Conservation (phyloP, 148 eudicot species). For the Cornus kousa region DNA sequence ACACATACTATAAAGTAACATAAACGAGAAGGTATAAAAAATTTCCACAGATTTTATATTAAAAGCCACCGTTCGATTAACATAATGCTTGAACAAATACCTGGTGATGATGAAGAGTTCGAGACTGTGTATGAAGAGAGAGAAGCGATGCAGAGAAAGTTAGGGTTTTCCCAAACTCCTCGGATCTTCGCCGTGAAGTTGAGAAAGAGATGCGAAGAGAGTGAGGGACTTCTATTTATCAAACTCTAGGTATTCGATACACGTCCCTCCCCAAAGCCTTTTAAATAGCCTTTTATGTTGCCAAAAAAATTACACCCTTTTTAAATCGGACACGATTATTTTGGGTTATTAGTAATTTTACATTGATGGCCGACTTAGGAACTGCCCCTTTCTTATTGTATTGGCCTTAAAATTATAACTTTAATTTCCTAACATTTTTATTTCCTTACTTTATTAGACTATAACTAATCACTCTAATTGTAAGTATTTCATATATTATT, state of each 20-base stretch:
- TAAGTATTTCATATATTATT: too few relatives aligned
- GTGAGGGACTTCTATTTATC: background rate
- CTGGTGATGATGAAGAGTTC: background rate
- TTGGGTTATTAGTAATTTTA: too few relatives aligned
- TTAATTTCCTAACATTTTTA: too few relatives aligned
- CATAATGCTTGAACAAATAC: background rate
- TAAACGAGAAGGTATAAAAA: background rate
- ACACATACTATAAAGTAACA: background rate
- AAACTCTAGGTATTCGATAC: too few relatives aligned
- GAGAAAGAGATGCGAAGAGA: background rate
- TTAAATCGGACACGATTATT: too few relatives aligned
- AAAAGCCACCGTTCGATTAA: background rate
- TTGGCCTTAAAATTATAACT: too few relatives aligned
- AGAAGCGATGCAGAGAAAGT: background rate
- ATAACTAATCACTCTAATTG: too few relatives aligned
- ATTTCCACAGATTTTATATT: background rate
- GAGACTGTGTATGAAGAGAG: background rate
- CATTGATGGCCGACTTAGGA: too few relatives aligned
- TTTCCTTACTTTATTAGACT: too few relatives aligned
- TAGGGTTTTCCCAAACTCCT: slow-evolving; percentile 28
- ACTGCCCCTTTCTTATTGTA: too few relatives aligned
- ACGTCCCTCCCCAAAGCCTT: background rate
- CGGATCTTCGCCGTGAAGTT: slow-evolving; percentile 33
- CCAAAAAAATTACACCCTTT: too few relatives aligned
- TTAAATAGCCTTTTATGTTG: background rate